Conservation (phyloP, 2,329 filamentous ascomycete species). For the Raffaelea arxii region DNA sequence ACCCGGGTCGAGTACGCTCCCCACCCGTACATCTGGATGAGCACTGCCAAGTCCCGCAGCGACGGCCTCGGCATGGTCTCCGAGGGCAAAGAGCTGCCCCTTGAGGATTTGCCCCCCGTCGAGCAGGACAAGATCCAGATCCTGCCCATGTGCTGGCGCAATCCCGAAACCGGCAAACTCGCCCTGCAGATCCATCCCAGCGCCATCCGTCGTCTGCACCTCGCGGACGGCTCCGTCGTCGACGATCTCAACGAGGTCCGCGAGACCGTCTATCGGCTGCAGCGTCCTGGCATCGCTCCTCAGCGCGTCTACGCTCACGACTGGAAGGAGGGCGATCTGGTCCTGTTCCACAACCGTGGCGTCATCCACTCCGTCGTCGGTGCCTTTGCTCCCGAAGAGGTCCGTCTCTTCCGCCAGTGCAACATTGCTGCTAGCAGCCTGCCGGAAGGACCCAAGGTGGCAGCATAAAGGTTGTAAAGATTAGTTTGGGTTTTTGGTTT, state of each 20-base stretch:
- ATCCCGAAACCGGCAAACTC: conserved; percentile 58
- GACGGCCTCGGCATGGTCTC: conserved; percentile 64
- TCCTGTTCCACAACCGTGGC: conserved; percentile 70
- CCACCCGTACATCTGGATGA: conserved; percentile 80
- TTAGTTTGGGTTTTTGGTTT: too few relatives aligned
- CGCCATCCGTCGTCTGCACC: conserved; percentile 59
- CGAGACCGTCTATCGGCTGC: conserved; percentile 57
- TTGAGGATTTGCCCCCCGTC: conserved; percentile 52
- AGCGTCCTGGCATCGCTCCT: conserved; percentile 63
- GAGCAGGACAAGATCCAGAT: conserved; percentile 59
- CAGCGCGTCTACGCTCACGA: conserved; percentile 62
- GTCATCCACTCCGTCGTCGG: conserved; percentile 68
- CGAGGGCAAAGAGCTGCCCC: conserved; percentile 40
- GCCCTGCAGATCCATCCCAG: conserved; percentile 68
- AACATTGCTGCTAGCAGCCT: conserved; percentile 56
- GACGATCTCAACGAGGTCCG: conserved; percentile 58
- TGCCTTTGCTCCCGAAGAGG: conserved; percentile 62
- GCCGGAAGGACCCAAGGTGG: conserved; percentile 12
- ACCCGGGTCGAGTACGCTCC: conserved; percentile 66
- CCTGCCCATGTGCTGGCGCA: conserved; percentile 69
- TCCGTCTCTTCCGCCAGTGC: conserved; percentile 67
- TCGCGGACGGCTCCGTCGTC: conserved; percentile 56
- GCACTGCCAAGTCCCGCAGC: conserved; percentile 51
- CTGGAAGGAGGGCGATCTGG: conserved; percentile 68
- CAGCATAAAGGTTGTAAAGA: too few relatives aligned